A percentile compares a stretch with the other conserved stretches of the same genome.
These are phyloP conservation scores for Euphorbia corollata DNA, from an alignment of 441 rosid species.

Conservation along the genomic window DNA sequence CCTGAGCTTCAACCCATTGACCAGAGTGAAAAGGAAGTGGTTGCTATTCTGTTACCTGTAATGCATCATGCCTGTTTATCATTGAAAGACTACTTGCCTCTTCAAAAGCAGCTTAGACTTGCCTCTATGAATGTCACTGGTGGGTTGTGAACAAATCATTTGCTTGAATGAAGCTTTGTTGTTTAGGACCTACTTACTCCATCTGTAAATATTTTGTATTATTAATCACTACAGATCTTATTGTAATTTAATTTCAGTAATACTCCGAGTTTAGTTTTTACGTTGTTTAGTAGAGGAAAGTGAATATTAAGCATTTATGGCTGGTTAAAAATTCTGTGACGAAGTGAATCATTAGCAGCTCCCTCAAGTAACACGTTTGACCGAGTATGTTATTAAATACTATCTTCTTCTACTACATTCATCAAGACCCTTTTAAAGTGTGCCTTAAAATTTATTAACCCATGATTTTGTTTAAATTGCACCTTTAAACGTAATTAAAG, in stretches of 20 bases:
- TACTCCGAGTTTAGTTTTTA: neutral
- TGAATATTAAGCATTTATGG: too few relatives aligned
- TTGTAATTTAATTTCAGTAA: neutral
- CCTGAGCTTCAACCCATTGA: conserved; percentile 31
- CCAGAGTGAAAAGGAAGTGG: conserved; percentile 37
- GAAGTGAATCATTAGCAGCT: too few relatives aligned
- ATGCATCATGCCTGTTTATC: conserved; percentile 52
- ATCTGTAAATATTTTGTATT: neutral
- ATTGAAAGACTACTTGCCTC: conserved; percentile 53
- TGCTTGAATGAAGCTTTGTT: neutral
- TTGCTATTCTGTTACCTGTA: conserved; percentile 37
- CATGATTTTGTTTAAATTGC: too few relatives aligned
- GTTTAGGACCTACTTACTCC: neutral
- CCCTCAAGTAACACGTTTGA: too few relatives aligned
- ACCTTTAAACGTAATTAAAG: too few relatives aligned
- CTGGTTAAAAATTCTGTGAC: too few relatives aligned
- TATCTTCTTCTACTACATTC: too few relatives aligned
- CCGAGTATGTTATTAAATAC: too few relatives aligned
- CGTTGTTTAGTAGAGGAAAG: too few relatives aligned
- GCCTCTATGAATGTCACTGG: conserved; percentile 40
- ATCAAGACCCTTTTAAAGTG: too few relatives aligned
- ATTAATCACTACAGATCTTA: neutral
- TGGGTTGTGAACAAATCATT: conserved; percentile 9
- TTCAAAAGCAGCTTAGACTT: conserved; percentile 68
- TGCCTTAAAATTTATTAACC: too few relatives aligned